Evolutionary conservation across 768 basidiomycete species (phyloP).

Genomic region (Lanmaoa pseudosensibilis): DNA sequence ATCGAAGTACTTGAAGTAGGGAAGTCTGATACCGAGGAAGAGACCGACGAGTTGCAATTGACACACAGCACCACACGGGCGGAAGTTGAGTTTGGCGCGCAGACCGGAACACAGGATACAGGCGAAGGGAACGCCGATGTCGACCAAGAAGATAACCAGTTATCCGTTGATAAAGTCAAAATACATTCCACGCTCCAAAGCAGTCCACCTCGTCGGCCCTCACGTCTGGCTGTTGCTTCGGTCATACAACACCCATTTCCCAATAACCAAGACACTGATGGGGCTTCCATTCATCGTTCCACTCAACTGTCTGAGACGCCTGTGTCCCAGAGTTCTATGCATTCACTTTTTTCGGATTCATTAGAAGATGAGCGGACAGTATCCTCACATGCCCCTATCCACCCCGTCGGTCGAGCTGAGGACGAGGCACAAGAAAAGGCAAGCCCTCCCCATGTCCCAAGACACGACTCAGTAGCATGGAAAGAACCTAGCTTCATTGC

Average conservation of each 20-base stretch:
- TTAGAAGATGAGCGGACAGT: not conserved
- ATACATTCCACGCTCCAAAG: not conserved
- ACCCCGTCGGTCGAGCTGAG: not conserved
- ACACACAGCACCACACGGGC: not conserved
- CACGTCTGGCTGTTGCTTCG: not conserved
- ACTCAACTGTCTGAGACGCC: not conserved
- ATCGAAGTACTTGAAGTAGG: slow-evolving; percentile 13
- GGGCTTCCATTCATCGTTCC: not conserved
- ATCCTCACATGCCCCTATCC: not conserved
- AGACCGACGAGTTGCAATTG: slow-evolving; percentile 11
- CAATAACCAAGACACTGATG: not conserved
- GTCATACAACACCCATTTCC: not conserved
- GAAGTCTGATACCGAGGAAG: slow-evolving; percentile 8
- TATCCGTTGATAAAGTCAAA: slow-evolving; percentile 9
- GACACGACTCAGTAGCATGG: slow-evolving; percentile 33
- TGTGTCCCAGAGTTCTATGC: slow-evolving; percentile 14
- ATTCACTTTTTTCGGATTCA: slow-evolving; percentile 30
- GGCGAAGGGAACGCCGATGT: not conserved
- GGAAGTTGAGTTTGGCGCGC: not conserved
- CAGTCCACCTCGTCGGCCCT: not conserved
- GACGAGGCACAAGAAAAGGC: not conserved
- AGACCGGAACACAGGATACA: not conserved
- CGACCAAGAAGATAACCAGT: not conserved
- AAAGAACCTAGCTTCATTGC: slow-evolving; percentile 34
- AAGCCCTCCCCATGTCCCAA: not conserved